A percentile compares a stretch with the other conserved stretches of the same genome.
Evolutionary conservation across 1,284 basidiomycete species (phyloP).

Genomic region (Cutaneotrichosporon sp.): DNA sequence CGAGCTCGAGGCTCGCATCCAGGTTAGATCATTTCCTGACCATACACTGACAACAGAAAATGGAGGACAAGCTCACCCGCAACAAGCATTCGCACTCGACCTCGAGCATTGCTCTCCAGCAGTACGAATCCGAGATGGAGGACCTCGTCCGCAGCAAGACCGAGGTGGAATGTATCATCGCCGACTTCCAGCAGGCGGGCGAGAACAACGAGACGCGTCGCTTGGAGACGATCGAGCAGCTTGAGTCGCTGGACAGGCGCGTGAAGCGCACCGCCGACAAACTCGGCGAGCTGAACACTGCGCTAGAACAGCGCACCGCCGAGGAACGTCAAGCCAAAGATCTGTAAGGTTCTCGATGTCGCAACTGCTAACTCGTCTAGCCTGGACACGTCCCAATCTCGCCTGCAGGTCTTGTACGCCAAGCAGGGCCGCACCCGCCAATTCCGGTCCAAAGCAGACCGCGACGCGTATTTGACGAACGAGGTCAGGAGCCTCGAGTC

Average conservation of each 20-base stretch:
- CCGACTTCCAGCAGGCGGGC: slow-evolving; percentile 70
- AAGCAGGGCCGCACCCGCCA: slow-evolving; percentile 84
- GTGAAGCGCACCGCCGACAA: slow-evolving; percentile 65
- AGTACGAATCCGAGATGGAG: slow-evolving; percentile 48
- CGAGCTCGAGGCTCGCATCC: slow-evolving; percentile 75
- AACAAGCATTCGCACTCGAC: slow-evolving; percentile 70
- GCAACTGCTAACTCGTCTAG: slow-evolving; percentile 31
- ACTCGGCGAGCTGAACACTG: slow-evolving; percentile 64
- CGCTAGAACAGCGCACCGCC: slow-evolving; percentile 63
- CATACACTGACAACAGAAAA: slow-evolving; percentile 55
- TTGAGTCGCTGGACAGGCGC: slow-evolving; percentile 61
- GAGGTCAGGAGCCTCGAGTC: slow-evolving; percentile 70
- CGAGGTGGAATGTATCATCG: slow-evolving; percentile 77
- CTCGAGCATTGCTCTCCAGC: slow-evolving; percentile 52
- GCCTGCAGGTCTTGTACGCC: slow-evolving; percentile 70
- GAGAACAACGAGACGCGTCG: slow-evolving; percentile 62
- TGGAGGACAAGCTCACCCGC: slow-evolving; percentile 72
- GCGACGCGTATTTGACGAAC: slow-evolving; percentile 71
- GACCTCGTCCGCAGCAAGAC: slow-evolving; percentile 75
- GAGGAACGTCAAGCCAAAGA: slow-evolving; percentile 68
- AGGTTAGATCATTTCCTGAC: slow-evolving; percentile 58
- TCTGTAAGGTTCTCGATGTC: slow-evolving; percentile 32
- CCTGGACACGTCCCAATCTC: slow-evolving; percentile 70
- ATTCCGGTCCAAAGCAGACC: slow-evolving; percentile 77
- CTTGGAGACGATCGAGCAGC: slow-evolving; percentile 62